These are phyloP conservation scores for Ogataea wickerhamii DNA, from an alignment of 805 yeast genomes.

Conservation along the genomic window DNA sequence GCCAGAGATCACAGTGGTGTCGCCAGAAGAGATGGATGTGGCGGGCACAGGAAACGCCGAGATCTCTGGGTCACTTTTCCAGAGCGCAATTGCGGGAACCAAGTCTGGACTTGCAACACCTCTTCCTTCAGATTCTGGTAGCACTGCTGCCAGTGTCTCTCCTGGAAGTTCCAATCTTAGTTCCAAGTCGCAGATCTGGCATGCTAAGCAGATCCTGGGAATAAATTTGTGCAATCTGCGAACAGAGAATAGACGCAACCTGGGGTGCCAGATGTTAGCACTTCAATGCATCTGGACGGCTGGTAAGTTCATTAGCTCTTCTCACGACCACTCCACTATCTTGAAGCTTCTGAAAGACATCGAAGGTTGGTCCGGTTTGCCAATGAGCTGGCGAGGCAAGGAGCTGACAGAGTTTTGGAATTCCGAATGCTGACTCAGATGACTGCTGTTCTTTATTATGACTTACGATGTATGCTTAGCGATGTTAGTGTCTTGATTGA, in stretches of 20 bases:
- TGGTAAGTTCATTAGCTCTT: slow-evolving; percentile 24
- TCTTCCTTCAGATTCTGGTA: not conserved
- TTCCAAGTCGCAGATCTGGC: slow-evolving; percentile 35
- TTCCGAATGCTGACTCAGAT: slow-evolving; percentile 23
- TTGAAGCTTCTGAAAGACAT: slow-evolving; percentile 21
- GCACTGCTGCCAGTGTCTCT: slow-evolving; percentile 7
- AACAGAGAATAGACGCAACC: slow-evolving; percentile 12
- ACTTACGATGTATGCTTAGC: too few relatives aligned
- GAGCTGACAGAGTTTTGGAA: slow-evolving; percentile 28
- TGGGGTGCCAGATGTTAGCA: slow-evolving; percentile 19
- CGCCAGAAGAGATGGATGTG: not conserved
- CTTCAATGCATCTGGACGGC: slow-evolving; percentile 27
- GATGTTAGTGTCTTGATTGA: too few relatives aligned
- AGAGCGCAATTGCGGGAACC: slow-evolving; percentile 12
- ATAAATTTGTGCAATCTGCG: slow-evolving; percentile 24
- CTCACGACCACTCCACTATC: slow-evolving; percentile 24
- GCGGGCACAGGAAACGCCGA: not conserved
- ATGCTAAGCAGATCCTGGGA: slow-evolving; percentile 38
- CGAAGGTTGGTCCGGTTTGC: slow-evolving; percentile 23
- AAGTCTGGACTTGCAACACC: slow-evolving; percentile 3
- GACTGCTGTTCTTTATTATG: too few relatives aligned
- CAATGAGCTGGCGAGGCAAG: slow-evolving; percentile 21
- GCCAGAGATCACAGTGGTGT: not conserved
- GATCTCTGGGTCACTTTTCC: slow-evolving; percentile 9
- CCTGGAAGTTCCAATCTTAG: slow-evolving; percentile 10